Conservation (phyloP, 2,329 filamentous ascomycete species). For the Neoascochyta sp. region DNA sequence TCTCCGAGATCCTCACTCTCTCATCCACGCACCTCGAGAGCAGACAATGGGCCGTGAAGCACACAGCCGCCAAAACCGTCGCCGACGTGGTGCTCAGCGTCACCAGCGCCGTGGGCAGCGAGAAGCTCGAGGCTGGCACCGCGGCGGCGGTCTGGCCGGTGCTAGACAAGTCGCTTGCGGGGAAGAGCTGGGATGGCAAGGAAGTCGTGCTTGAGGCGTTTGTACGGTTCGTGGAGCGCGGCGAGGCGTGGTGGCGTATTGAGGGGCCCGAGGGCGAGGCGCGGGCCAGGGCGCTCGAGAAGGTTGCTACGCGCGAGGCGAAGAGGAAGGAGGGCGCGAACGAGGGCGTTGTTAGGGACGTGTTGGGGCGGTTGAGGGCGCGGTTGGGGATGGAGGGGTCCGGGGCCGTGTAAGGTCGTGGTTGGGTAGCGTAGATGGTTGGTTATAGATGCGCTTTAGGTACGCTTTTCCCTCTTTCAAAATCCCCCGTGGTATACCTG, state of each 20-base stretch:
- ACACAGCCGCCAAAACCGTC: constrained; percentile 77
- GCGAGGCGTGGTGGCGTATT: constrained; percentile 57
- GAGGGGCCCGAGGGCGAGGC: constrained; percentile 54
- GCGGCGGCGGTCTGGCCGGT: constrained; percentile 72
- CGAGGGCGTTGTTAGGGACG: constrained; percentile 23
- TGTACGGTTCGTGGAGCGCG: constrained; percentile 69
- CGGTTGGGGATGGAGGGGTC: no score
- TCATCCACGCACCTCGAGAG: constrained; percentile 68
- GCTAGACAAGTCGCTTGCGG: constrained; percentile 72
- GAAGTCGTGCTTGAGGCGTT: constrained; percentile 78
- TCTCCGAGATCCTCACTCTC: constrained; percentile 74
- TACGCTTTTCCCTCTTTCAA: no score
- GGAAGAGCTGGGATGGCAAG: constrained; percentile 93
- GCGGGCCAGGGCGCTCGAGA: constrained; percentile 61
- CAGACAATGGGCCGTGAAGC: constrained; percentile 84
- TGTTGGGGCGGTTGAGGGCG: constrained; percentile 14
- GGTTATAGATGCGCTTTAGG: no score
- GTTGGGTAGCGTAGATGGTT: no score
- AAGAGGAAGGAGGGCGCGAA: constrained; percentile 89
- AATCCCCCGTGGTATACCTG: no score
- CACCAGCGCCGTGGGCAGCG: constrained; percentile 52
- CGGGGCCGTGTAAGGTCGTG: no score
- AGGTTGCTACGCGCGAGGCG: constrained; percentile 74
- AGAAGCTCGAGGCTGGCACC: constrained; percentile 58
- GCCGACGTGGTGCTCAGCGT: constrained; percentile 69